Evolutionary conservation across 1,284 basidiomycete genomes (phyloP), one percentile per base, ranked within the genome.

Genomic region (Naganishia liquefaciens): DNA sequence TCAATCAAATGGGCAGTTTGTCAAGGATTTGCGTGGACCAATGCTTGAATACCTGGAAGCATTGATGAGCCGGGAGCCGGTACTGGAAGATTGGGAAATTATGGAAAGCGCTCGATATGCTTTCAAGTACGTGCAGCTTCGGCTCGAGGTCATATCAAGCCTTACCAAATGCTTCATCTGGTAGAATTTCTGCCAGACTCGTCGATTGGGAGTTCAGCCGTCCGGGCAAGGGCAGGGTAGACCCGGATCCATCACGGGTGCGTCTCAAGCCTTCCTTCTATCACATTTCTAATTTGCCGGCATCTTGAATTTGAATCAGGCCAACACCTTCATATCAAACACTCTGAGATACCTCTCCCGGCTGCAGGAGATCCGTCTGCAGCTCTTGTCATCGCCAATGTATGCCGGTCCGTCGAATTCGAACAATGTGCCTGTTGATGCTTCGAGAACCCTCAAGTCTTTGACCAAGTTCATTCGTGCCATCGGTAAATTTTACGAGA

Each of bases 401-500:
- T 70, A 28, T 53, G 42, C 54, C 62, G 11, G 51, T 63, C 23
- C 63, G 51, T 9, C 55, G 63, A 5, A 49, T 25, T 25, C 54
- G 4, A 27, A 40, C 15, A 51, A 62, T 11, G 46, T 55, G 1
- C 44, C 68, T 6, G 61, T 55, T 3, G 70, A 73, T 37, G 68
- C 64, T 49, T 65, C 52, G 25, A 73, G 72, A 60, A 70, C 75
- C 23, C 58, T 73, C 1, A 67, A 62, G 28, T 72, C 74, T 2
- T 63, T 77, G 30, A 73, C 72, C 40, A 79, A 79, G 64, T 75
- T 77, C 66, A 68, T 78, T 5, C 70, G 77, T 17, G 74, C 75
- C 3, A 76, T 77, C 30, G 78, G 77, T 21, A 78, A 79, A 69
- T 76, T 76, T 73, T 77, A 77, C 74, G 68, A 76, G 27, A 69